phyloP scores from a whole-genome alignment of 306 rosid genomes.

The Malus orientalis region DNA sequence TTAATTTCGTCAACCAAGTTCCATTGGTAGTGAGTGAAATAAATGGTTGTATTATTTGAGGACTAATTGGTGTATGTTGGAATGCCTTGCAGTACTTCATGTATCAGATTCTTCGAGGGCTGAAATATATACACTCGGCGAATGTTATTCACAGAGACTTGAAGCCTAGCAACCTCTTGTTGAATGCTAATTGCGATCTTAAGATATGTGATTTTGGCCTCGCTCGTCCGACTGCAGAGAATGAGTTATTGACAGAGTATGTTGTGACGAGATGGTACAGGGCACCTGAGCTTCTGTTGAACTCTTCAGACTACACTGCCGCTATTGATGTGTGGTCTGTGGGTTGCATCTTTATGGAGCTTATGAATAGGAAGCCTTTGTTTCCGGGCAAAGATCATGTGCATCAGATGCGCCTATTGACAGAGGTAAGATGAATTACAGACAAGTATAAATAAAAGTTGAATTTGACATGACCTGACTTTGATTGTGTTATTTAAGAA shows the following conservation, averaged over 20 bases:
- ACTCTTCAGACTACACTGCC: conserved; percentile 90
- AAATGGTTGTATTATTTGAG: neutral
- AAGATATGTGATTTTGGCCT: conserved; percentile 96
- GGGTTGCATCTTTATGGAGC: conserved; percentile 96
- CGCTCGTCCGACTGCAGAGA: conserved; percentile 78
- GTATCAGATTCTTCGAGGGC: conserved; percentile 94
- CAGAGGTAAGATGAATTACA: conserved; percentile 54
- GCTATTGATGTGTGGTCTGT: conserved; percentile 97
- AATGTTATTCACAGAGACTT: conserved; percentile 90
- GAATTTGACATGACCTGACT: neutral
- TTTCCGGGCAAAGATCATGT: conserved; percentile 87
- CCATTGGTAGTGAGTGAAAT: neutral
- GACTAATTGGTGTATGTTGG: conserved; percentile 19
- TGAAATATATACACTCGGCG: conserved; percentile 86
- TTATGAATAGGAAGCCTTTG: conserved; percentile 88
- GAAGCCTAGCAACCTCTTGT: conserved; percentile 83
- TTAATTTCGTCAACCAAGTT: neutral
- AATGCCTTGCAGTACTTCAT: conserved; percentile 81
- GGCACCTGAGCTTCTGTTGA: conserved; percentile 91
- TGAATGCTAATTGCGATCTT: conserved; percentile 88
- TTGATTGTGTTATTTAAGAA: neutral
- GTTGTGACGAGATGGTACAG: conserved; percentile 98
- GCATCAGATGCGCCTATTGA: conserved; percentile 91
- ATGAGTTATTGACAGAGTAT: conserved; percentile 85
- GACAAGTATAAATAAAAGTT: neutral